Conservation (phyloP, 2,329 filamentous ascomycete species). For the Ceratocystis albifundus region DNA sequence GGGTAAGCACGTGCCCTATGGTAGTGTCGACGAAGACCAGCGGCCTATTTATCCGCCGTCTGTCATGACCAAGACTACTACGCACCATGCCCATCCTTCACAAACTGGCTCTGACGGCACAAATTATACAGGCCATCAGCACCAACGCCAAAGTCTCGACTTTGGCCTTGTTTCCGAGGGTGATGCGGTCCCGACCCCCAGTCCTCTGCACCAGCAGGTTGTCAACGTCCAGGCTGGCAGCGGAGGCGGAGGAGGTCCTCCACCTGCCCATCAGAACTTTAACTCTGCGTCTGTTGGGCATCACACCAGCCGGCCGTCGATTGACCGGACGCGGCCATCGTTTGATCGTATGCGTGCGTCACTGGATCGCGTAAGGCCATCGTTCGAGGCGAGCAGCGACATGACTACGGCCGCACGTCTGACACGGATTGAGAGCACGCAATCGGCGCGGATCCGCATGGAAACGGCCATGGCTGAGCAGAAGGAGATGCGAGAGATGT, state of each 20-base stretch:
- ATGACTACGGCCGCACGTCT: conserved; percentile 84
- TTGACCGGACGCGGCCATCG: conserved; percentile 65
- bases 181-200: conserved; percentile 12
- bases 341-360: conserved; percentile 77
- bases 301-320: conserved; percentile 40
- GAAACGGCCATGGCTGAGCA: neutral
- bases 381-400: conserved; percentile 78
- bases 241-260: conserved; percentile 23
- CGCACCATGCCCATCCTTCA: conserved; percentile 59
- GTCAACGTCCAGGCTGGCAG: conserved; percentile 25
- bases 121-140: conserved; percentile 63
- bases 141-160: conserved; percentile 25
- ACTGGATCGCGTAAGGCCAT: conserved; percentile 72
- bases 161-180: conserved; percentile 20
- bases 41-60: conserved; percentile 90
- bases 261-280: conserved; percentile 25
- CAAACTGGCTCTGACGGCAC: conserved; percentile 92
- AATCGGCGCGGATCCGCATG: conserved; percentile 32
- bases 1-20: conserved; percentile 46
- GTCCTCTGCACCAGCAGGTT: neutral
- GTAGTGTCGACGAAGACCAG: conserved; percentile 70
- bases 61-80: conserved; percentile 62
- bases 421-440: conserved; percentile 66
- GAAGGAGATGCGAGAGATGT: neutral
- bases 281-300: conserved; percentile 28